Base-by-base conservation (phyloP, 2,329 filamentous ascomycete genomes). In the Metarhizium rileyi region DNA sequence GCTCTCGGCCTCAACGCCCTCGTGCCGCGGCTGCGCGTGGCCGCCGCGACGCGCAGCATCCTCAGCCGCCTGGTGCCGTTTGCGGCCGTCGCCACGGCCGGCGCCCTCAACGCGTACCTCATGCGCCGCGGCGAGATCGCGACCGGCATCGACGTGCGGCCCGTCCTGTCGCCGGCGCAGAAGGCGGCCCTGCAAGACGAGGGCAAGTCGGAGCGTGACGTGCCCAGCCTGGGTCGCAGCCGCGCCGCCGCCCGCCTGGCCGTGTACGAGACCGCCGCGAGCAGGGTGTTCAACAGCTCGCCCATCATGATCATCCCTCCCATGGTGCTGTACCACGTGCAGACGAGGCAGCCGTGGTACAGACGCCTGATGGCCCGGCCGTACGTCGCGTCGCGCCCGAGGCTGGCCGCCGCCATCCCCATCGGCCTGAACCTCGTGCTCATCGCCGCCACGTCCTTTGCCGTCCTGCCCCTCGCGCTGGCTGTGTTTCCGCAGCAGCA, bases 71-170 rank as follows among this genome's bases (percentile, higher is more conserved):
- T 98, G 8, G 90, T 97, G 6, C 93, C 93, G 25, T 98, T 98
- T 63, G 93, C 91, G 1, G 93, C 93, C 12, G 93, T 98, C 10
- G 91, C 91, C 27, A 87, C 83, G 52, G 93, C 93, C 4, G 90
- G 90, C 61, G 89, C 84, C 1, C 76, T 98, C 54, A 98, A 98
- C 68, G 93, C 96, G 25, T 94, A 96, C 70, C 79, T 98, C 49
- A 98, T 98, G 93, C 88, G 93, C 52, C 85, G 89, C 55, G 91
- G 96, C 68, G 93, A 98, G 72, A 97, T 98, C 60, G 80, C 87
- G 61, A 81, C 80, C 53, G 93, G 93, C 47, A 98, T 98, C 62
- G 88, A 97, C 66, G 82, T 98, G 35, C 96, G 85, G 67, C 90
- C 90, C 1, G 83, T 89, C 6, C 77, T 90, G 10, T 84, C 83